Base-by-base conservation (phyloP, 169 alveolate genomes). In the Cyclospora cayetanensis region DNA sequence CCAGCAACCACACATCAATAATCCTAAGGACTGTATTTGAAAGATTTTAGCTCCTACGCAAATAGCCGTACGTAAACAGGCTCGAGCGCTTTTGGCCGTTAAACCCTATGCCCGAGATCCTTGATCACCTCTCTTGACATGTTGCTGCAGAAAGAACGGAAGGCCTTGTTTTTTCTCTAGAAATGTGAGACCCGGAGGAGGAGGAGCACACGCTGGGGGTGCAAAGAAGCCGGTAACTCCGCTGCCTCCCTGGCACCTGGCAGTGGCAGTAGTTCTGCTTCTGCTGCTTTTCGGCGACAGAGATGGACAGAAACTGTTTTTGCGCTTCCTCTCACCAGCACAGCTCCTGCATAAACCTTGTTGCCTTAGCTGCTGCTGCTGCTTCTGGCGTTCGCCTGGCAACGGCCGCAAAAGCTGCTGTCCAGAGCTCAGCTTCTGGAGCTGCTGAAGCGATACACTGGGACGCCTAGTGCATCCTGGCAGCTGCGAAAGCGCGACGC, bases 241-340 rank as follows among this genome's bases (percentile, higher is more conserved):
- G 83, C 83, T 70, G 83, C 83, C 83, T 70, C 83, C 83, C 29
- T 34, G 31, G 83, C 31, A 35, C 29, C 53, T 70, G 55, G 60
- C 39, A 55, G 60, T 70, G 83, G 35, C n/a, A 31, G 22, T 46
- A 15, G 22, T 9, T 7, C 55, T 46, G 55, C 60, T 46, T 12
- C 72, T 60, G 31, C 77, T 66, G 77, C 34, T 12, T 31, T 70
- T 29, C 60, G 50, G 20, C 60, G 34, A 18, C 22, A 41, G 55
- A 55, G 27, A 41, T 2, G 20, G 27, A 18, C 20, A 29, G 53
- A 39, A 15, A 29, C 60, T 70, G 83, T 29, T 70, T 55, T 35
- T 35, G 83, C 53, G 50, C 29, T 70, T 70, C 7, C 43, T 35
- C 35, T 15, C 34, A 34, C 53, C 50, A 18, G 34, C 39, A 31